phyloP scores from a whole-genome alignment of 2,329 filamentous ascomycete genomes.

The Cladophialophora carrionii region DNA sequence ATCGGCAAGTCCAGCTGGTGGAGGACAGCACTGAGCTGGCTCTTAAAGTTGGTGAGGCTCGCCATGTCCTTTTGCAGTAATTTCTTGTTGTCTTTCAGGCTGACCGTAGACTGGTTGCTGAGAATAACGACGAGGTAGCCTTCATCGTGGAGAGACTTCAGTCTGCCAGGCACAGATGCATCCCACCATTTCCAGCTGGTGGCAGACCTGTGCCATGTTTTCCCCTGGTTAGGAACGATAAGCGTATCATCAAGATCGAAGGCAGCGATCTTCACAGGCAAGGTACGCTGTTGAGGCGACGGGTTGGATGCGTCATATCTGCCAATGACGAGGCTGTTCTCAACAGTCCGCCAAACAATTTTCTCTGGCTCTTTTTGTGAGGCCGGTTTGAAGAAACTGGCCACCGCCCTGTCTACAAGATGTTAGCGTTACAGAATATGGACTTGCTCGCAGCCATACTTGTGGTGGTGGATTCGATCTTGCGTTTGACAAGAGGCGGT shows the following conservation, averaged over 20 bases:
- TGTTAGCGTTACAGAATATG: slow-evolving; percentile 13
- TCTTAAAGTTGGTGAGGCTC: slow-evolving; percentile 78
- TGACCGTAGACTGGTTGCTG: slow-evolving; percentile 86
- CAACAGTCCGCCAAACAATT: slow-evolving; percentile 69
- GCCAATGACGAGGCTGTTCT: slow-evolving; percentile 75
- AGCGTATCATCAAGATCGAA: slow-evolving; percentile 76
- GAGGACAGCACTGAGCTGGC: slow-evolving; percentile 72
- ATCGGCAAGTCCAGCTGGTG: slow-evolving; percentile 73
- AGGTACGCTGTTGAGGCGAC: slow-evolving; percentile 19
- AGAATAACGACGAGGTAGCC: slow-evolving; percentile 78
- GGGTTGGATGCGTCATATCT: slow-evolving; percentile 54
- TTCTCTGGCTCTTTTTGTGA: slow-evolving; percentile 83
- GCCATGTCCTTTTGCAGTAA: slow-evolving; percentile 67
- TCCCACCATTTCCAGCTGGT: slow-evolving; percentile 97
- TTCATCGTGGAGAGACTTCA: slow-evolving; percentile 71
- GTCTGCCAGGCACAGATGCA: slow-evolving; percentile 64
- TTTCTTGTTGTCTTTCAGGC: slow-evolving; percentile 73
- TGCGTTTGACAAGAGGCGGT: slow-evolving; percentile 61
- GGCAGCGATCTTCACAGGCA: slow-evolving; percentile 46
- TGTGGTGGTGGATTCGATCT: slow-evolving; percentile 58
- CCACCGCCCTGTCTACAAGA: slow-evolving; percentile 58
- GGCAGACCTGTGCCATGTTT: slow-evolving; percentile 70
- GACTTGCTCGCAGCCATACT: slow-evolving; percentile 45
- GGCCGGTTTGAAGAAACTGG: slow-evolving; percentile 83
- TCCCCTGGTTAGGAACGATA: slow-evolving; percentile 77